phyloP scores from a whole-genome alignment of 768 basidiomycete species.

The Lactifluus rugatus region DNA sequence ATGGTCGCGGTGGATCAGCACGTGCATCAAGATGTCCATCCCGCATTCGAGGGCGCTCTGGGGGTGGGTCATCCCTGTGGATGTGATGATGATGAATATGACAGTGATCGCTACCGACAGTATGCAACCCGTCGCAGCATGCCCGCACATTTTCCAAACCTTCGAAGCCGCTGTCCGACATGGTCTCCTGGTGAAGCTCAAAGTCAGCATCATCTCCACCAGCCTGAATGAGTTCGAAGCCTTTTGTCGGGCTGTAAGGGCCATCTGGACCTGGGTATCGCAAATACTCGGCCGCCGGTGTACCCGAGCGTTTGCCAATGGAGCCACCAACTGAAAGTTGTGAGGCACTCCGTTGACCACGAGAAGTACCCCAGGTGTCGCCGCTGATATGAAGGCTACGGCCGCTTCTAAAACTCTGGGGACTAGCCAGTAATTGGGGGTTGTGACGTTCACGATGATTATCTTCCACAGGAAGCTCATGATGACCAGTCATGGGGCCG shows the following conservation, averaged over 20 bases:
- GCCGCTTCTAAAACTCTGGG: constrained; percentile 64
- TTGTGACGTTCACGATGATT: constrained; percentile 39
- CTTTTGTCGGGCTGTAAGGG: constrained; percentile 65
- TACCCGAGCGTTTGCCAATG: constrained; percentile 77
- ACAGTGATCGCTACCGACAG: constrained; percentile 56
- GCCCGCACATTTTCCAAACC: constrained; percentile 93
- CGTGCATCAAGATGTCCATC: constrained; percentile 46
- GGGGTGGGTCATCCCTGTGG: constrained; percentile 22
- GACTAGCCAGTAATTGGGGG: constrained; percentile 43
- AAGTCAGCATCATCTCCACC: constrained; percentile 59
- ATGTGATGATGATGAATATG: constrained; percentile 45
- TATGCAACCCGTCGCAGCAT: constrained; percentile 82
- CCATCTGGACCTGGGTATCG: constrained; percentile 69
- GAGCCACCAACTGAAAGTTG: constrained; percentile 68
- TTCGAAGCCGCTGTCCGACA: constrained; percentile 76
- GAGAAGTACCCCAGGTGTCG: constrained; percentile 63
- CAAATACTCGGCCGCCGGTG: constrained; percentile 86
- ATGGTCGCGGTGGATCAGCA: constrained; percentile 46
- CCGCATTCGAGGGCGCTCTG: constrained; percentile 31
- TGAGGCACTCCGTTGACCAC: constrained; percentile 68
- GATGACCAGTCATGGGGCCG: constrained; percentile 25
- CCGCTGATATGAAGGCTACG: constrained; percentile 47
- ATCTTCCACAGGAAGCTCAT: constrained; percentile 30
- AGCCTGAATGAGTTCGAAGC: constrained; percentile 31
- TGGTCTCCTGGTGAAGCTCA: constrained; percentile 66